Evolutionary conservation across 164 flowering plant genomes (phyloP), one percentile per base, ranked within the genome.

Genomic region (Vitis amurensis): DNA sequence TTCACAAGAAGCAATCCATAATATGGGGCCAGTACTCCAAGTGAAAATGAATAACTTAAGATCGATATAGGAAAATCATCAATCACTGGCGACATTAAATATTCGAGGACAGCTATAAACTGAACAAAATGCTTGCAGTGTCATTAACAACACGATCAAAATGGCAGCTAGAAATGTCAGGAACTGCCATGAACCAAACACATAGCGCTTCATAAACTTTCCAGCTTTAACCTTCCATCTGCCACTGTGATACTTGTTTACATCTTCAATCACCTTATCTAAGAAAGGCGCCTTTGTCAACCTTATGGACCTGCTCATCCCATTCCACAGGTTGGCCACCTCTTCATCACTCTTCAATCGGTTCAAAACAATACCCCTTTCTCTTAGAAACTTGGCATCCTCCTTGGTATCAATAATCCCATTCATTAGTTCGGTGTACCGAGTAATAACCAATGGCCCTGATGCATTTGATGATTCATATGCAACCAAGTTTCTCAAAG

Each of bases 131-230:
- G 67, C 57, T 49, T 73, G 67, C 53, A 77, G 14, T 10, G 52
- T 55, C 5, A 71, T 72, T 55, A 69, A 30, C 56, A 77, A 13
- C 55, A 77, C 48, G 67, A 77, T 61, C 29, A 69, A 1, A n/a
- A 66, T 61, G 6, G 76, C 63, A 1, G 73, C 79, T 16, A 73
- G 13, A 10, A 77, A 55, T 17, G 79, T 73, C 6, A 77, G 76
- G 16, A 68, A 9, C 44, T 60, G 61, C 79, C 79, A 77, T 27
- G 73, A 77, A 13, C 55, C 64, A 61, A 68, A 77, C 53, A 77
- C 79, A 65, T 72, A 73, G 29, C 16, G 49, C 64, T 69, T 64
- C 73, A 77, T 11, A 13, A 66, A 19, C 17, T 49, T 73, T n/a
- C 23, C 37, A 7, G 23, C 30, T 37, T 11, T 69, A 53, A 77